A percentile compares a stretch with the other conserved stretches of the same genome.
Conservation (phyloP, 331 rosid genomes). For the Phaseolus coccineus region DNA sequence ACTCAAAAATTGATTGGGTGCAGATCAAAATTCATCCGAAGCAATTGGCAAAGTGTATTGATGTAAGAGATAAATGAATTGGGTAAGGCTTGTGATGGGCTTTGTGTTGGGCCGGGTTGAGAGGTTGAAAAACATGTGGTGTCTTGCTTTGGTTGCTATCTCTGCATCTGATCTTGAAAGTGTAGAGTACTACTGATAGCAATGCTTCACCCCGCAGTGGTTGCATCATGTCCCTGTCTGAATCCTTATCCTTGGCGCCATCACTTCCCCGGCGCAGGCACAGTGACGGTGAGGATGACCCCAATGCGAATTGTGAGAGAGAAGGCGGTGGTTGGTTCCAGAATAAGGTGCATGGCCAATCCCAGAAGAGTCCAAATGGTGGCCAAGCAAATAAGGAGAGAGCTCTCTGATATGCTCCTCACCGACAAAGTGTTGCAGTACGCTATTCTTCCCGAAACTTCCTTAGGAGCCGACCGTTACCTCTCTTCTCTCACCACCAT, state of each 20-base stretch:
- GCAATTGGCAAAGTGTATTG: too few relatives aligned
- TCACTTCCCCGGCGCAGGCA: not conserved
- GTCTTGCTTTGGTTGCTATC: not conserved
- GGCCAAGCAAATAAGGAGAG: conserved; percentile 88
- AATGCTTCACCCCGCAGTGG: conserved; percentile 45
- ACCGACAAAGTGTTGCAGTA: conserved; percentile 79
- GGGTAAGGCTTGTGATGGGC: not conserved
- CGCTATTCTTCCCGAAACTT: conserved; percentile 83
- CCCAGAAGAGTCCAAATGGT: conserved; percentile 94
- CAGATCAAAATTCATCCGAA: too few relatives aligned
- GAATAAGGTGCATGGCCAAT: conserved; percentile 82
- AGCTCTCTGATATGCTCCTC: conserved; percentile 90
- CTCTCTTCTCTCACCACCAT: conserved; percentile 93
- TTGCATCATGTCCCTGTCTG: conserved; percentile 26
- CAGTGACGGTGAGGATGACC: not conserved
- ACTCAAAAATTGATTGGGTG: too few relatives aligned
- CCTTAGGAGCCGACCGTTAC: conserved; percentile 85
- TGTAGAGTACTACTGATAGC: not conserved
- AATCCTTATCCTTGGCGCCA: conserved; percentile 16
- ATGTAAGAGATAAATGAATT: too few relatives aligned
- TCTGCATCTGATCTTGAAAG: not conserved
- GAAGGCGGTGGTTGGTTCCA: conserved; percentile 17
- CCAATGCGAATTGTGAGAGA: not conserved
- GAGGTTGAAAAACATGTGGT: not conserved
- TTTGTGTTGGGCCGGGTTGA: not conserved